Base-by-base conservation (phyloP, 805 yeast species). In the Clavispora asparagi region DNA sequence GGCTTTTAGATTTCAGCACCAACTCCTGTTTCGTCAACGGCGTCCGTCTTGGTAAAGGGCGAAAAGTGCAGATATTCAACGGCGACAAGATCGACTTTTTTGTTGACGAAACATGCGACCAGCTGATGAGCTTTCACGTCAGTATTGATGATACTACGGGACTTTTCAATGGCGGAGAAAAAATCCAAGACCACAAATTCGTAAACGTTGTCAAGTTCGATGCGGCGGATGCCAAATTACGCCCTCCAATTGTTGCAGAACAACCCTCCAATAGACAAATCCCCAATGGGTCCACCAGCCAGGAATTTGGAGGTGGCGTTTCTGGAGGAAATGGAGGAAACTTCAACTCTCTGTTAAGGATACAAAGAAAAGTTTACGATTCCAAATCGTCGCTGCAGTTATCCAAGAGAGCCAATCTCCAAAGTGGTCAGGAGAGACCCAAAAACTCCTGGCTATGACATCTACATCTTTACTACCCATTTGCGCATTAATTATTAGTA, bases 1-100 rank as follows among this genome's bases (percentile, higher is more conserved):
- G 95, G 95, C 67, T 91, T 28, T 65, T 87, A 40, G 96, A 90
- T 54, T 78, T 73, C 50, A 85, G 94, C 46, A 80, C 95, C 0
- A 91, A 90, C 62, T 84, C 87, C 2, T 86, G 96, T 59, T 79
- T 71, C 55, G 76, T 91, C 7, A 87, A 89, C 56, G 77, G 77
- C 7, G 62, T 67, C 7, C 73, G 73, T 41, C 60, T 87, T 40
- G 84, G 85, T 0, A 79, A 80, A 49, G 84, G 85, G 2, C 72
- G 77, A 29, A 87, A 87, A 55, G 75, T 73, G 0, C 73, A 79
- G 44, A 57, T 91, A 0, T 79, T 71, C 55, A 72, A 84, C 50
- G 85, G 85, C 0, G 96, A 89, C 61, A 70, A 66, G 29, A 63
- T 90, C 6, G 80, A 80, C 55, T 67, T 89, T 16, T 83, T 89